A percentile compares a stretch with the other conserved stretches of the same genome.
Conservation (phyloP, 202 grass and related monocot genomes). For the Brachypodium distachyon region DNA sequence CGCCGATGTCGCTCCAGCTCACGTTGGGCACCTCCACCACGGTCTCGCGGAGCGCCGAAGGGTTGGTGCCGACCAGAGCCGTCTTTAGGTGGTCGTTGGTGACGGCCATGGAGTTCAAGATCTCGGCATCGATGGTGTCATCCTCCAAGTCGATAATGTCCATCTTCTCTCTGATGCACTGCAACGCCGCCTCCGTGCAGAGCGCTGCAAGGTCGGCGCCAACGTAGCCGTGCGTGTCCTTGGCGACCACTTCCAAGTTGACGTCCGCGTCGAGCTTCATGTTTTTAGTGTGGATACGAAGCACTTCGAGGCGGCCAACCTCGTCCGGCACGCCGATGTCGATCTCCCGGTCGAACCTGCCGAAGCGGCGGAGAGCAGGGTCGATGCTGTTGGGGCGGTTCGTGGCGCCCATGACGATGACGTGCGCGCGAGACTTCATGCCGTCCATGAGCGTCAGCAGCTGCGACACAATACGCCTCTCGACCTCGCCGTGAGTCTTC, state of each 20-base stretch:
- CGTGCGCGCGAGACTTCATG: constrained; percentile 21
- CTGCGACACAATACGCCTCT: constrained; percentile 35
- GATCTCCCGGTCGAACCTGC: constrained; percentile 31
- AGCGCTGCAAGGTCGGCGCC: constrained; percentile 34
- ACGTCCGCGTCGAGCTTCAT: constrained; percentile 26
- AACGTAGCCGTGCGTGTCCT: constrained; percentile 29
- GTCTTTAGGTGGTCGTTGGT: constrained; percentile 29
- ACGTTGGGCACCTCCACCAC: constrained; percentile 41
- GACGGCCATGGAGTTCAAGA: constrained; percentile 28
- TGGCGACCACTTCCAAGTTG: constrained; percentile 18
- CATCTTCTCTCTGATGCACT: constrained; percentile 42
- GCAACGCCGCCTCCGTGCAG: constrained; percentile 27
- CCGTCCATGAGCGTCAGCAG: constrained; percentile 32
- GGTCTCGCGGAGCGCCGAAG: constrained; percentile 32
- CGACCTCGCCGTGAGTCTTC: constrained; percentile 39
- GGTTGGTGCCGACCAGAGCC: constrained; percentile 22
- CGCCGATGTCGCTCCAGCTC: constrained; percentile 36
- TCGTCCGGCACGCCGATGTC: too few relatives aligned
- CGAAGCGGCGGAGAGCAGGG: constrained; percentile 27
- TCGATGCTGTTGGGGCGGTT: constrained; percentile 36
- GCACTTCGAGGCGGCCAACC: constrained; percentile 29
- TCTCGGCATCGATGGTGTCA: constrained; percentile 28
- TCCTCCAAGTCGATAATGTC: constrained; percentile 47
- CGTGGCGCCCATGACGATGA: constrained; percentile 35
- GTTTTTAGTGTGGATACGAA: constrained; percentile 30